These are phyloP conservation scores for Taxillus chinensis DNA, from an alignment of 164 flowering plant genomes.

Conservation along the genomic window DNA sequence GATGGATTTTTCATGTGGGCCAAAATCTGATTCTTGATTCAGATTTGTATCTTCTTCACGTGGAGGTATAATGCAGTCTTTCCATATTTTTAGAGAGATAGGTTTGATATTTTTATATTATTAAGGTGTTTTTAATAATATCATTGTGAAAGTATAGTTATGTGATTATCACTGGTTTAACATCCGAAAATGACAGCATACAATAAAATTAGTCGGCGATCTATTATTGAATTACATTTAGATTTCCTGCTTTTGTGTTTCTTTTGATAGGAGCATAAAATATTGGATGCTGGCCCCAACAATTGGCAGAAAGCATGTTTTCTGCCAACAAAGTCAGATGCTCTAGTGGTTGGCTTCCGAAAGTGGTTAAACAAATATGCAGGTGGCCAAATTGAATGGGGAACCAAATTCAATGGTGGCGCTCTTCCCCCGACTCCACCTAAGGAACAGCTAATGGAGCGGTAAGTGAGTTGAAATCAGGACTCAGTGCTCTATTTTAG, in stretches of 20 bases:
- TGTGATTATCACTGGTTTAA: too few species aligned
- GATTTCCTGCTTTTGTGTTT: too few species aligned
- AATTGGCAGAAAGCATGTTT: slow-evolving; percentile 87
- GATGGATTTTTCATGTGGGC: slow-evolving; percentile 77
- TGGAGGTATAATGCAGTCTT: slow-evolving; percentile 32
- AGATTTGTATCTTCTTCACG: slow-evolving; percentile 76
- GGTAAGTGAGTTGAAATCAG: slow-evolving; percentile 23
- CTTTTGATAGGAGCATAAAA: slow-evolving; percentile 50
- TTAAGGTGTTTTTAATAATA: too few species aligned
- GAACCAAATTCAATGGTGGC: slow-evolving; percentile 34
- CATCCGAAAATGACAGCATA: too few species aligned
- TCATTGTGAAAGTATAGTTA: too few species aligned
- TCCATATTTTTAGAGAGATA: too few species aligned
- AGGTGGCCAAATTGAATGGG: slow-evolving; percentile 62
- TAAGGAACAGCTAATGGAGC: slow-evolving; percentile 72
- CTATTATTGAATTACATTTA: too few species aligned
- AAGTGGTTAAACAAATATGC: slow-evolving; percentile 76
- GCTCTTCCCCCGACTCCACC: slow-evolving; percentile 72
- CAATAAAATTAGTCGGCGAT: too few species aligned
- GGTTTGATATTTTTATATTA: too few species aligned
- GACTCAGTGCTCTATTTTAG: too few species aligned
- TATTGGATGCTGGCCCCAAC: slow-evolving; percentile 42
- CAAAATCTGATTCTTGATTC: slow-evolving; percentile 81
- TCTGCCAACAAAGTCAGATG: slow-evolving; percentile 85
- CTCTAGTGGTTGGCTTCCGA: slow-evolving; percentile 59